Base-by-base conservation (phyloP, 257 asterid species). In the Capsicum rhomboideum region DNA sequence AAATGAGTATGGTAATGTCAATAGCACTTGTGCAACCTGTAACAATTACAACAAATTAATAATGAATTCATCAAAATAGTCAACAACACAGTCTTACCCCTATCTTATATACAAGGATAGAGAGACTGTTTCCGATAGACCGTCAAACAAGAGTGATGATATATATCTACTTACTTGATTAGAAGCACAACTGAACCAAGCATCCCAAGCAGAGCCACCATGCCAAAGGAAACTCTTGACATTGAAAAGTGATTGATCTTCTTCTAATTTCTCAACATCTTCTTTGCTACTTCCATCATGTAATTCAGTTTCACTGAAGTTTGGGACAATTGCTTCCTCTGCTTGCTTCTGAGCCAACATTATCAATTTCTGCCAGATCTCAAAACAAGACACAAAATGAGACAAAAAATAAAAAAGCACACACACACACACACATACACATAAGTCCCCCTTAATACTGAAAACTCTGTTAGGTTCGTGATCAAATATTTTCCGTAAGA, bases 141-240 rank as follows among this genome's bases (percentile, higher is more conserved):
- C 7, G 8, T 40, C 44, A 34, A 34, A 34, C 40, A 34, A 34
- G 40, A 34, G 40, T 2, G 44, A 40, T 40, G 40, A 34, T 40
- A 10, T 49, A 49, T 49, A n/a, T n/a, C n/a, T n/a, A 49, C 4
- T 44, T 49, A 95, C 99, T 90, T 96, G 99, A 85, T 96, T 96
- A 31, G 99, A 96, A 80, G 99, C 91, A 59, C 98, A 96, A 61
- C 99, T 96, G 88, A 96, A 96, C 99, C 98, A 96, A 80, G 99
- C 99, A 82, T 96, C 99, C 94, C 94, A 96, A 85, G 93, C 93
- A 37, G 99, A 96, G 88, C 99, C 99, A 28, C 99, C 99, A 84
- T 96, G 99, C 99, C 99, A 96, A 61, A 96, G 96, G 69, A 90
- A 28, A 90, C 69, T 96, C 80, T 90, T 94, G 18, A 94, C 88